phyloP scores from a whole-genome alignment of 768 basidiomycete species.

The Rhizopogon roseolus region DNA sequence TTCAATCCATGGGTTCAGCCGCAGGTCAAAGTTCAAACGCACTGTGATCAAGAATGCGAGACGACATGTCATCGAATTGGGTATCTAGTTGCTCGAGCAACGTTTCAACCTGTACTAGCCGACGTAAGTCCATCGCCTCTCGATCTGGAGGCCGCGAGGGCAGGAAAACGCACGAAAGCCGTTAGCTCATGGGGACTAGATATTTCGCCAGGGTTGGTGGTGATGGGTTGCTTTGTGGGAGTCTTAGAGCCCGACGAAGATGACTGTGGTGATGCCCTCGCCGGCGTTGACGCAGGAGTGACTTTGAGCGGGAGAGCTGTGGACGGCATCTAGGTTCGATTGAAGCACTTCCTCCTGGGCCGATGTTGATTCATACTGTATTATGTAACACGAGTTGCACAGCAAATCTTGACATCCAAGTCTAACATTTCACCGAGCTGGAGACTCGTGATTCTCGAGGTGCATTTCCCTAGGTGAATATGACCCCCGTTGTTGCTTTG shows the following conservation, averaged over 20 bases:
- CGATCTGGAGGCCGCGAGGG: neutral
- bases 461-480: too few relatives aligned
- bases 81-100: constrained; percentile 83
- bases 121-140: neutral
- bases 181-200: constrained; percentile 93
- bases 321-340: constrained; percentile 28
- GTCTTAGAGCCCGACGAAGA: constrained; percentile 27
- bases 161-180: constrained; percentile 67
- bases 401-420: too few relatives aligned
- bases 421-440: too few relatives aligned
- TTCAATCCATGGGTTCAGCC: neutral
- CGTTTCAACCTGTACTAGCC: constrained; percentile 66
- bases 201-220: constrained; percentile 52
- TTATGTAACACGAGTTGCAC: neutral
- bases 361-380: neutral
- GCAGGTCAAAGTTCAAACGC: constrained; percentile 24
- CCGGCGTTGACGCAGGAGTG: constrained; percentile 48
- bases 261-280: constrained; percentile 27
- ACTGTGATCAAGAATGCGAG: constrained; percentile 84
- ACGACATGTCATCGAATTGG: constrained; percentile 92
- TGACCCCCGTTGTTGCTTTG: too few relatives aligned
- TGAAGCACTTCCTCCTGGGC: neutral
- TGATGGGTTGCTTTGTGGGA: constrained; percentile 41
- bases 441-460: too few relatives aligned
- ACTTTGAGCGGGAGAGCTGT: constrained; percentile 68